Base-by-base conservation (phyloP, 805 yeast genomes). In the Wickerhamiella kurtzmanii region DNA sequence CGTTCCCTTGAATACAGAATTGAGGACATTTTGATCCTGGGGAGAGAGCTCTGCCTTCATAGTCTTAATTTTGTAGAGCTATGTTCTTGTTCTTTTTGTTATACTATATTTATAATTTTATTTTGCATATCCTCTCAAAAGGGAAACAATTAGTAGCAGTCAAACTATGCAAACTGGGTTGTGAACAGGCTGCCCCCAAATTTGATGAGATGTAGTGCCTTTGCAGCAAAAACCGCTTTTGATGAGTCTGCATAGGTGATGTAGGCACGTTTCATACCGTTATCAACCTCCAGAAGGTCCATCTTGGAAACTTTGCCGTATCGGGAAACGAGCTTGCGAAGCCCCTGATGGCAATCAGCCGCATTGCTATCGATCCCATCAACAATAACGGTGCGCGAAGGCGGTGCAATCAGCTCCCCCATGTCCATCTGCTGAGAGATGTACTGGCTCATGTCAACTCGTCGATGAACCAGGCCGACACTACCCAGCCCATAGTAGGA, bases 161-260 rank as follows among this genome's bases (percentile, higher is more conserved):
- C 18, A 11, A 13, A 15, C 41, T 38, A 53, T 15, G 53, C 56
- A 4, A 53, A 37, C 4, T 51, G 48, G 15, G 41, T 55, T 3
- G 6, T 20, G 2, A 53, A 35, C 8, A 42, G 21, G 32, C 37
- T 19, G 2, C 36, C 6, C 3, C 48, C 50, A 5, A 47, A 40
- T 22, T 11, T 17, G 45, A 44, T 43, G n/a, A 21, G 3, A 11
- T 17, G 20, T 21, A 53, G 22, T 8, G 36, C 45, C 19, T 41
- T 20, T 13, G 43, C 35, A 13, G 56, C 55, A 8, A 28, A 2
- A 6, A 40, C 49, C 9, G 56, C 56, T n/a, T 38, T 37, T 3
- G 9, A 3, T 2, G 56, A 51, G 6, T 40, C 25, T 39, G 11
- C 45, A 41, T 47, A 53, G 4, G 49, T 16, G 22, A 53, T 36